Conservation (phyloP, 2,329 filamentous ascomycete species). For the Ophiostoma novo-ulmi region DNA sequence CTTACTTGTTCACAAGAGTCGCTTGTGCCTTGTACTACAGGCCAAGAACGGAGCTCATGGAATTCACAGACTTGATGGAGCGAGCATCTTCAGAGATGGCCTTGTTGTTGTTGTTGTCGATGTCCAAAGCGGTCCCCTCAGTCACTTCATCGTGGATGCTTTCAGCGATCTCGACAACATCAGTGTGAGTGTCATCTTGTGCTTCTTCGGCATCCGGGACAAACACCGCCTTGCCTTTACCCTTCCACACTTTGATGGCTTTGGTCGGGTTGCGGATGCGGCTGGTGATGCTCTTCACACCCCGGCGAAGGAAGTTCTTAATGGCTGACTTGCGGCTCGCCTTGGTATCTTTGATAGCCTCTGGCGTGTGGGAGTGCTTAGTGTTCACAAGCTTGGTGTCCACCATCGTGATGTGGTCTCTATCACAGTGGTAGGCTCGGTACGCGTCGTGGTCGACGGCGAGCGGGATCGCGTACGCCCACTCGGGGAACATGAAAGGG, state of each 20-base stretch:
- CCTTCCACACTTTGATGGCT: not conserved
- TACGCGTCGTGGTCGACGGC: not conserved
- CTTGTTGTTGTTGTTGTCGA: not conserved
- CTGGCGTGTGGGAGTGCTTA: no score
- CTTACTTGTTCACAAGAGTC: not conserved
- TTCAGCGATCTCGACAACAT: not conserved
- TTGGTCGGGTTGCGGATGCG: not conserved
- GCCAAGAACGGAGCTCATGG: not conserved
- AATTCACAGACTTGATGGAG: not conserved
- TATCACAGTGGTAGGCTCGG: not conserved
- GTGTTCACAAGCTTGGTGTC: no score
- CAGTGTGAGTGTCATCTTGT: not conserved
- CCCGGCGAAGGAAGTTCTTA: not conserved
- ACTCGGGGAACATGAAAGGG: not conserved
- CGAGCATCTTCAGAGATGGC: not conserved
- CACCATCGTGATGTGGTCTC: not conserved
- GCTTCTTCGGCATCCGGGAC: not conserved
- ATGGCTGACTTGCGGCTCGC: not conserved
- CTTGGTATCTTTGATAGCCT: not conserved
- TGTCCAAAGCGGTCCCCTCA: not conserved
- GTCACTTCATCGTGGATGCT: not conserved
- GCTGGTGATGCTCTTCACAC: not conserved
- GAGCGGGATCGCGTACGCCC: not conserved
- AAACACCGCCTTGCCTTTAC: not conserved
- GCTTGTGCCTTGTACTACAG: not conserved